Evolutionary conservation across 495 filamentous ascomycete species (phyloP), one percentile per base, ranked within the genome.

Genomic region (Articulospora tetracladia): DNA sequence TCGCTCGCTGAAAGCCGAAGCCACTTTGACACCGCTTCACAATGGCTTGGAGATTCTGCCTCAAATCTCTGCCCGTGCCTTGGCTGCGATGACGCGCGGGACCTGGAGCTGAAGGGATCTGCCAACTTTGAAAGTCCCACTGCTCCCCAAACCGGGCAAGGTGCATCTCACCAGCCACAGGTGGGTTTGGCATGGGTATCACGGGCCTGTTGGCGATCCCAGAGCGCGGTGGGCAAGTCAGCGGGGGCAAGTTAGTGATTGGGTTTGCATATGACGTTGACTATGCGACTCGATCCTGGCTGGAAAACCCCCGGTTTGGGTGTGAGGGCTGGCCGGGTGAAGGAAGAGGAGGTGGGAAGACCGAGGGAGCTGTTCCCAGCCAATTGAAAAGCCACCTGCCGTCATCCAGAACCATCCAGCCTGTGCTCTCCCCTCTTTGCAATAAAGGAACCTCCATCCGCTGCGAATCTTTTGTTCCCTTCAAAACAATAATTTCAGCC

Each of bases 311-410:
- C 39, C 10, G 39, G 3, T 44, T 44, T 44, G 8, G 39, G 39
- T 44, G 39, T 3, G 17, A n/a, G n/a, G n/a, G n/a, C n/a, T n/a
- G n/a, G n/a, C n/a, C n/a, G n/a, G n/a, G n/a, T n/a, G n/a, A n/a
- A n/a, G n/a, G n/a, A n/a, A n/a, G n/a, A n/a, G n/a, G n/a, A 8
- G 39, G 4, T 7, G 39, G 17, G n/a, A 19, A 17, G 39, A 12
- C 11, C 8, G 17, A 17, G 15, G 17, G 17, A 44, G 39, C 39
- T 44, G 15, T 44, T 44, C 39, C 23, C 47, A 60, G 46, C 59
- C 59, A 62, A 62, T 62, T 54, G 50, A 36, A 12, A 50, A n/a
- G 20, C 44, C 59, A 62, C 53, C 53, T 62, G 32, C 44, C 53
- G 51, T 57, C 47, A 52, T 55, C 24, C 57, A 59, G 39, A 44